Conservation (phyloP, 495 filamentous ascomycete genomes). For the Hyaloscypha bicolor region DNA sequence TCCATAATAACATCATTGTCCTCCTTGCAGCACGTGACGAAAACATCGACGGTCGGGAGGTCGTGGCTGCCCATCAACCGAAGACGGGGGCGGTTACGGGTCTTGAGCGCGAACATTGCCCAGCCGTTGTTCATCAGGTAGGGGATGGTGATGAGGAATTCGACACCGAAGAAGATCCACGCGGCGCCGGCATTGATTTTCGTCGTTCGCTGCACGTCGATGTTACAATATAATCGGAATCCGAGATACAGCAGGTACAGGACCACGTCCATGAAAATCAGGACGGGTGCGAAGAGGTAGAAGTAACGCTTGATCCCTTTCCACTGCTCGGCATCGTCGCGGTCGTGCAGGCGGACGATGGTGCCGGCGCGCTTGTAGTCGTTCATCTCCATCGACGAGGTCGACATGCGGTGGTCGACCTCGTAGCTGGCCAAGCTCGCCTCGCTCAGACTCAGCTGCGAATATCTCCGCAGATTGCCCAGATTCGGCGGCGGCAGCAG, state of each 20-base stretch:
- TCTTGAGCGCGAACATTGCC: slow-evolving; percentile 46
- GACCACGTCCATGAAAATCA: slow-evolving; percentile 41
- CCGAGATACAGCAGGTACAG: slow-evolving; percentile 45
- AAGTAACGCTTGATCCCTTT: slow-evolving; percentile 45
- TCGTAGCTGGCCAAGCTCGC: slow-evolving; percentile 13
- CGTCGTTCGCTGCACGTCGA: slow-evolving; percentile 39
- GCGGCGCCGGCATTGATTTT: slow-evolving; percentile 36
- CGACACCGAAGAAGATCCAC: slow-evolving; percentile 47
- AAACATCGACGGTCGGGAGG: slow-evolving; percentile 50
- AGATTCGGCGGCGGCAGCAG: neutral
- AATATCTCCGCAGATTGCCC: neutral
- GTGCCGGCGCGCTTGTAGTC: slow-evolving; percentile 42
- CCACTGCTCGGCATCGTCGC: slow-evolving; percentile 46
- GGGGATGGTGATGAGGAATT: slow-evolving; percentile 42
- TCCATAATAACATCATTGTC: slow-evolving; percentile 54
- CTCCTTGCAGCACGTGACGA: slow-evolving; percentile 53
- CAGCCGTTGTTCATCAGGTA: slow-evolving; percentile 46
- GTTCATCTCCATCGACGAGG: slow-evolving; percentile 22
- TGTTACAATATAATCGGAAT: slow-evolving; percentile 44
- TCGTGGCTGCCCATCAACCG: slow-evolving; percentile 42
- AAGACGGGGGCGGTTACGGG: slow-evolving; percentile 40
- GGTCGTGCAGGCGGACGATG: slow-evolving; percentile 41
- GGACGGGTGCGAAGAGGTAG: slow-evolving; percentile 40
- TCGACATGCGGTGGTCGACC: slow-evolving; percentile 2
- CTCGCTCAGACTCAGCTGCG: slow-evolving; percentile 3